Percentiles rank a stretch among this genome's conserved stretches.
Conservation (phyloP, 345 rosid genomes). For the Melaleuca quinquenervia region DNA sequence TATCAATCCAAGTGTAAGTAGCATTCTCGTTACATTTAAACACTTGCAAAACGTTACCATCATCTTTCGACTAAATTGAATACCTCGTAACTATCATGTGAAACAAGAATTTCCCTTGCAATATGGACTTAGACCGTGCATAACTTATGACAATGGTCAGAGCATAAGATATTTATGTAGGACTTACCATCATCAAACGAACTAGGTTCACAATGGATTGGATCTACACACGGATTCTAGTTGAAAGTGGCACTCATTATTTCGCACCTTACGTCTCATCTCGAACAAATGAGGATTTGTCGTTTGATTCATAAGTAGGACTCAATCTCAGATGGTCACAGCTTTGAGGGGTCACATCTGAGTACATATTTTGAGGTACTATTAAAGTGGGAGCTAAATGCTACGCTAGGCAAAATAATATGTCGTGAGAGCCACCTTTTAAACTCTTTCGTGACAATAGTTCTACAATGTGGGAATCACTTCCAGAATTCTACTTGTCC, state of each 20-base stretch:
- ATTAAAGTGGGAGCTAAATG: background rate
- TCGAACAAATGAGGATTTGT: background rate
- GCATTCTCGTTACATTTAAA: background rate
- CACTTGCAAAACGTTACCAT: background rate
- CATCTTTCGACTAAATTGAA: background rate
- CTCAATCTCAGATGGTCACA: background rate
- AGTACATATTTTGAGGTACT: background rate
- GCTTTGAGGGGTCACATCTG: background rate
- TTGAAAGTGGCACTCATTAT: background rate
- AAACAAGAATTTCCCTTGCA: background rate
- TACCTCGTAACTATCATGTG: background rate
- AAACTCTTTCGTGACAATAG: background rate
- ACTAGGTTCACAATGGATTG: background rate
- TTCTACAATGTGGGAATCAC: background rate
- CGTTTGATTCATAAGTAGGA: background rate
- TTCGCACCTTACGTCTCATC: background rate
- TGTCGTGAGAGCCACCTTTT: background rate
- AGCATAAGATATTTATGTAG: background rate
- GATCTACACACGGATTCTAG: background rate
- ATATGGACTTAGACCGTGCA: background rate
- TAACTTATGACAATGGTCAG: background rate
- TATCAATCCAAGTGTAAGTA: background rate
- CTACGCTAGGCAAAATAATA: background rate
- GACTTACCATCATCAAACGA: background rate
- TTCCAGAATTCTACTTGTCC: background rate